phyloP scores from a whole-genome alignment of 768 basidiomycete species.

The Trametopsis cervina region DNA sequence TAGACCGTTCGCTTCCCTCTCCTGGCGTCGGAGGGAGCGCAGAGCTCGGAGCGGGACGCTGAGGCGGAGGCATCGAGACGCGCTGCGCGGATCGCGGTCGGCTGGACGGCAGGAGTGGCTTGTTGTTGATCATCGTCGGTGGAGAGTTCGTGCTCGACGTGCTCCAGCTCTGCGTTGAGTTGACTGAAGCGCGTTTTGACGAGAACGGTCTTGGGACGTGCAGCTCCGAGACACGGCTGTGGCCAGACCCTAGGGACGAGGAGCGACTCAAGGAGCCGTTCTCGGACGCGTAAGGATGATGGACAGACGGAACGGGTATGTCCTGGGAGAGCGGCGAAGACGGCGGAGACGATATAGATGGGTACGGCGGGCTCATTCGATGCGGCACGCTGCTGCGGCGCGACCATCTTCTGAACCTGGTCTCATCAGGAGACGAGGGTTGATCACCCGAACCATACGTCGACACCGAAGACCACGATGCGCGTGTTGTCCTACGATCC shows the following conservation, averaged over 20 bases:
- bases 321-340: constrained; percentile 10
- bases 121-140: constrained; percentile 1
- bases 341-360: constrained; percentile 43
- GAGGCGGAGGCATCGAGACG: constrained; percentile 62
- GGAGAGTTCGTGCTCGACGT: constrained; percentile 19
- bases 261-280: constrained; percentile 14
- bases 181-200: constrained; percentile 21
- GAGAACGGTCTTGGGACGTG: constrained; percentile 18
- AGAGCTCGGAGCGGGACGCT: constrained; percentile 63
- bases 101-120: constrained; percentile 11
- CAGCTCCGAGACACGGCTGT: constrained; percentile 19
- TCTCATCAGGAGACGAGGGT: constrained; percentile 8
- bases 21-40: constrained; percentile 65
- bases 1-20: constrained; percentile 14
- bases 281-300: constrained; percentile 23
- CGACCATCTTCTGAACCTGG: constrained; percentile 23
- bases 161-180: constrained; percentile 20
- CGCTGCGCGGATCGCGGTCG: constrained; percentile 36
- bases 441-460: constrained; percentile 19
- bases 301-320: constrained; percentile 13
- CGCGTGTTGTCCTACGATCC: constrained; percentile 5
- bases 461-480: constrained; percentile 13
- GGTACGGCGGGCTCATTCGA: constrained; percentile 49
- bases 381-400: constrained; percentile 35
- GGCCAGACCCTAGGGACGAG: constrained; percentile 17